Evolutionary conservation across 495 filamentous ascomycete genomes (phyloP).

Genomic region (Trichoderma parareesei): DNA sequence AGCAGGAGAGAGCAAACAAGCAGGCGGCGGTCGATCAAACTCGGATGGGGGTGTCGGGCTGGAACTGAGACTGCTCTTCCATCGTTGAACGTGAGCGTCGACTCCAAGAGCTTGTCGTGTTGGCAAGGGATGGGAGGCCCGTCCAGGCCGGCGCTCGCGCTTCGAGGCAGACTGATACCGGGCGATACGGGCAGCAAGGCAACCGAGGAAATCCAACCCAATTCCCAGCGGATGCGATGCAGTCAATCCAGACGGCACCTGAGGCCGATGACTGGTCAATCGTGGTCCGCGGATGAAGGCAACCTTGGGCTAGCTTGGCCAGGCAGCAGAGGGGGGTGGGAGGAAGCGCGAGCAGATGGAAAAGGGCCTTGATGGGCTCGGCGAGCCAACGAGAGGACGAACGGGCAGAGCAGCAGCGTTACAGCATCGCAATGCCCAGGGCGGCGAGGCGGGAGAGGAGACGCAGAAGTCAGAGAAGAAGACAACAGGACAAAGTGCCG

Average conservation of each 20-base stretch:
- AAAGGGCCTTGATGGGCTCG: slow-evolving; percentile 7
- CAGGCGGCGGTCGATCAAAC: slow-evolving; percentile 2
- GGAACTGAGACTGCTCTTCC: slow-evolving; percentile 12
- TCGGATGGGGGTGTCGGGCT: slow-evolving; percentile 10
- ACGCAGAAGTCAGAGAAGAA: too few relatives aligned
- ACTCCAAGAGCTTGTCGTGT: background rate
- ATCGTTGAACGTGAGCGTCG: slow-evolving; percentile 8
- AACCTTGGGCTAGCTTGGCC: slow-evolving; percentile 2
- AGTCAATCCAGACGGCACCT: background rate
- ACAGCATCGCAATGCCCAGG: background rate
- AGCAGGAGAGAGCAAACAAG: background rate
- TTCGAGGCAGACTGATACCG: background rate
- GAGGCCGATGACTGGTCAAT: slow-evolving; percentile 10
- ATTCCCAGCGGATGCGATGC: background rate
- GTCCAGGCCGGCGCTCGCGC: background rate
- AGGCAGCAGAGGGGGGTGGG: background rate
- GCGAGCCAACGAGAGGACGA: background rate
- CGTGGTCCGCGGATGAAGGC: background rate
- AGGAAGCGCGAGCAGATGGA: background rate
- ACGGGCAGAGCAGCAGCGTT: background rate
- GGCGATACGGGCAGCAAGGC: slow-evolving; percentile 3
- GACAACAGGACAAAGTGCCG: background rate
- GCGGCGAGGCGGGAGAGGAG: background rate
- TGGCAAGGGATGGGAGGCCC: background rate
- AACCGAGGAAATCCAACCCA: background rate